Evolutionary conservation across 1,284 basidiomycete genomes (phyloP).

Genomic region (Hymenochaete sp.): DNA sequence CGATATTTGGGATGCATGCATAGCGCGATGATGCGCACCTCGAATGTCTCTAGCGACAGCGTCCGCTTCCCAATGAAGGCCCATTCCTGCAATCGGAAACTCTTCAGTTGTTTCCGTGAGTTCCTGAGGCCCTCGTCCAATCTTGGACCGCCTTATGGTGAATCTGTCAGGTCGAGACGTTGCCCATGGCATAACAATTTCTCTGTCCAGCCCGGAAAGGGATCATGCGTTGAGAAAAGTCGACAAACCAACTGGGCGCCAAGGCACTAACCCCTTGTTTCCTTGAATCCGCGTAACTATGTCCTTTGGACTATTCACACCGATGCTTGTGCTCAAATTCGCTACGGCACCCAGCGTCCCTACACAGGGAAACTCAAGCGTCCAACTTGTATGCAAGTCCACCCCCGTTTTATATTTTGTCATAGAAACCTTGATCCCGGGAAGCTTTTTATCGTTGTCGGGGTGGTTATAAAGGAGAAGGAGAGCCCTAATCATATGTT

Average conservation of each 20-base stretch:
- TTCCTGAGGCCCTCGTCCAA: conserved; percentile 22
- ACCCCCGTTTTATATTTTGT: conserved; percentile 15
- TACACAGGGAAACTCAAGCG: conserved; percentile 16
- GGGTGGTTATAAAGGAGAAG: conserved; percentile 32
- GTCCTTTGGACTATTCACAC: conserved; percentile 14
- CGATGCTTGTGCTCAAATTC: conserved; percentile 15
- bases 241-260: background rate
- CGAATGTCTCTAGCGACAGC: conserved; percentile 35
- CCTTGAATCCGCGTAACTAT: conserved; percentile 17
- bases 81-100: conserved; percentile 27
- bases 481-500: conserved; percentile 31
- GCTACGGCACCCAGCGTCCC: conserved; percentile 13
- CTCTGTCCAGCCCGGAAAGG: conserved; percentile 9
- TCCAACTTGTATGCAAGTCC: conserved; percentile 17
- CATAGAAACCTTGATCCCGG: conserved; percentile 18
- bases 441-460: conserved; percentile 19
- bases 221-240: background rate
- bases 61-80: conserved; percentile 25
- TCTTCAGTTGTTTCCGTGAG: conserved; percentile 12
- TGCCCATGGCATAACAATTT: conserved; percentile 19
- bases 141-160: conserved; percentile 23
- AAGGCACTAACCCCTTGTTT: conserved; percentile 11
- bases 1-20: background rate
- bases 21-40: conserved; percentile 16
- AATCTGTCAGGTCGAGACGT: conserved; percentile 20